These are phyloP conservation scores for Salix koriyanagi DNA, from an alignment of 345 rosid genomes.

Conservation along the genomic window DNA sequence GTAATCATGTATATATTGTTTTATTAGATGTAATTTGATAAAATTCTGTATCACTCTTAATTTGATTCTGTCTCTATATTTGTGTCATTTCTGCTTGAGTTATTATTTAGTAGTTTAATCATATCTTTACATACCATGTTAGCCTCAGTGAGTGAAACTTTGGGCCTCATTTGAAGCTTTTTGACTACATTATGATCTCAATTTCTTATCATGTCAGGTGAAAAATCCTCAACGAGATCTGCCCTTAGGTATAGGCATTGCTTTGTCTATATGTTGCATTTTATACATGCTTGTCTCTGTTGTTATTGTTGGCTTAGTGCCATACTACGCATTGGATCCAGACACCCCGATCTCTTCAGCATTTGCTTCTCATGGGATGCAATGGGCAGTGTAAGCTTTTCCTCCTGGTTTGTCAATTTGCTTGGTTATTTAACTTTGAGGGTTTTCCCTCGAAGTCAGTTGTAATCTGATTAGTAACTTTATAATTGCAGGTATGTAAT, in stretches of 20 bases:
- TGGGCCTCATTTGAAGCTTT: not conserved
- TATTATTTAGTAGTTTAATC: constrained; percentile 1
- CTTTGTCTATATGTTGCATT: constrained; percentile 55
- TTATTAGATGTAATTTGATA: not conserved
- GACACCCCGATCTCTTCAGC: constrained; percentile 76
- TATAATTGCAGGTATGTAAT: constrained; percentile 41
- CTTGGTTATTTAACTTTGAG: not conserved
- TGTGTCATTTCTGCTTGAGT: not conserved
- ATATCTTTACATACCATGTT: not conserved
- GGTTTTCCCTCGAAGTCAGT: not conserved
- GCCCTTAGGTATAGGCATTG: constrained; percentile 62
- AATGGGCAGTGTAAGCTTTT: constrained; percentile 65
- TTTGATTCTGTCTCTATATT: not conserved
- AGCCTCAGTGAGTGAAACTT: not conserved
- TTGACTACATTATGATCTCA: not conserved
- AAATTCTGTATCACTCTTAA: not conserved
- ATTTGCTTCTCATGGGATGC: constrained; percentile 66
- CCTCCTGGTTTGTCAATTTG: not conserved
- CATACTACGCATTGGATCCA: constrained; percentile 53
- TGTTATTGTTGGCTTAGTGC: constrained; percentile 65
- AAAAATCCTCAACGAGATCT: constrained; percentile 61
- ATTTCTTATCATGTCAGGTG: constrained; percentile 34
- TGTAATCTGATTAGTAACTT: constrained; percentile 4
- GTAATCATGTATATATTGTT: not conserved
- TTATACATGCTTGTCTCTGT: constrained; percentile 64